A percentile compares a stretch with the other conserved stretches of the same genome.
Evolutionary conservation across 495 filamentous ascomycete genomes (phyloP).

Genomic region (Echria macrotheca): DNA sequence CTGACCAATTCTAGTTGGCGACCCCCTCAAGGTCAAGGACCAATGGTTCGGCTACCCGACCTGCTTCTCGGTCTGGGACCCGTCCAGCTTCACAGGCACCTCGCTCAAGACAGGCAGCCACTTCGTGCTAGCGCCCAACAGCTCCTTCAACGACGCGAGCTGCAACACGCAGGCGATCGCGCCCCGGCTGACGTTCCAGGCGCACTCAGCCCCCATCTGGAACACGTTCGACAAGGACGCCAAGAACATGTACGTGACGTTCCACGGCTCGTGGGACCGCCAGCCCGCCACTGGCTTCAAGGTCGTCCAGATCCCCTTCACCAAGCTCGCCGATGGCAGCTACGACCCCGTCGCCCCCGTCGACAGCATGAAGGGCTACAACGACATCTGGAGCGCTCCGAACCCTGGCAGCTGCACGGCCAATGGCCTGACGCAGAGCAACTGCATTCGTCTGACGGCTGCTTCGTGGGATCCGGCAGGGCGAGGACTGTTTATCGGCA

Average conservation of each 20-base stretch:
- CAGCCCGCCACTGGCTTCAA: conserved; percentile 35
- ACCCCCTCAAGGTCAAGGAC: conserved; percentile 28
- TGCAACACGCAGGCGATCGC: conserved; percentile 40
- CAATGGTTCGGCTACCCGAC: conserved; percentile 62
- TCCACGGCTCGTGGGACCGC: conserved; percentile 57
- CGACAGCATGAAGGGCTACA: conserved; percentile 33
- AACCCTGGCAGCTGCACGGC: conserved; percentile 34
- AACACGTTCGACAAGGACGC: conserved; percentile 41
- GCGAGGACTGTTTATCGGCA: conserved; percentile 35
- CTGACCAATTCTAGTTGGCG: conserved; percentile 23
- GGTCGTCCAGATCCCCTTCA: conserved; percentile 36
- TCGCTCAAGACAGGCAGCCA: conserved; percentile 45
- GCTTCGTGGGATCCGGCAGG: conserved; percentile 34
- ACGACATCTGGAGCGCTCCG: conserved; percentile 28
- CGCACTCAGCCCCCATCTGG: conserved; percentile 55
- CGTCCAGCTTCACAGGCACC: conserved; percentile 35
- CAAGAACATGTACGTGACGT: conserved; percentile 53
- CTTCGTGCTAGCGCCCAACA: conserved; percentile 43
- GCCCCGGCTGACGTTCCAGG: conserved; percentile 49
- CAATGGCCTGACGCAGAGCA: conserved; percentile 34
- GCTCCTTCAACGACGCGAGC: conserved; percentile 43
- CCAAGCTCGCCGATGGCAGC: conserved; percentile 21
- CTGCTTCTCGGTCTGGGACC: conserved; percentile 62
- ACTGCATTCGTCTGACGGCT: conserved; percentile 34
- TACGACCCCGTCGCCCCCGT: conserved; percentile 36